phyloP scores from a whole-genome alignment of 2,329 filamentous ascomycete genomes.

The Cryphonectria japonica region DNA sequence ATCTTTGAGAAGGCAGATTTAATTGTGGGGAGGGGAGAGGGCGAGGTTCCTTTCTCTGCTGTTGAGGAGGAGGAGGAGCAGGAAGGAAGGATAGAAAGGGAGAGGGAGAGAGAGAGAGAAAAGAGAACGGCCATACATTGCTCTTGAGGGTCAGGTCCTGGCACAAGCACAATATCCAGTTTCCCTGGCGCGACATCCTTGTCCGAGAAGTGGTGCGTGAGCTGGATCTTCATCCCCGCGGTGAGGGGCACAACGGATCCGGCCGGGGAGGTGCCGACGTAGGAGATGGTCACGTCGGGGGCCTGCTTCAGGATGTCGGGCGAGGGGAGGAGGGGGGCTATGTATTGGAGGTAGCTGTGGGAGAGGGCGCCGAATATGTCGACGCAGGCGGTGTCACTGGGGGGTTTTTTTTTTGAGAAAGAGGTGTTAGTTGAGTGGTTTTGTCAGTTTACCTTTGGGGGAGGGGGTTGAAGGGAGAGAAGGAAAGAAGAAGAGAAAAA shows the following conservation, averaged over 20 bases:
- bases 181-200: slow-evolving; percentile 52
- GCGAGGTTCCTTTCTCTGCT: neutral
- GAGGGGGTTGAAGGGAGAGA: neutral
- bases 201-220: slow-evolving; percentile 50
- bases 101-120: neutral
- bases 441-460: neutral
- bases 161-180: slow-evolving; percentile 55
- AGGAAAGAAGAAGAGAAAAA: neutral
- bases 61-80: neutral
- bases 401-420: neutral
- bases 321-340: slow-evolving; percentile 41
- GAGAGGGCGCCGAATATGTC: slow-evolving; percentile 54
- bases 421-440: neutral
- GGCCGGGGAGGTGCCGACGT: slow-evolving; percentile 46
- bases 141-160: slow-evolving; percentile 50
- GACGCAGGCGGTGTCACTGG: slow-evolving; percentile 50
- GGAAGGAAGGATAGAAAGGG: neutral
- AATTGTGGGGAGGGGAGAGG: too few species aligned
- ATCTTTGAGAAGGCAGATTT: neutral
- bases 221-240: slow-evolving; percentile 42
- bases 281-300: slow-evolving; percentile 48
- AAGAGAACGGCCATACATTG: slow-evolving; percentile 29
- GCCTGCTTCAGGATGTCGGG: slow-evolving; percentile 44
- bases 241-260: slow-evolving; percentile 47
- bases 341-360: slow-evolving; percentile 46